Evolutionary conservation across 108 stramenopile genomes (phyloP).

Genomic region (Parmales sp.): DNA sequence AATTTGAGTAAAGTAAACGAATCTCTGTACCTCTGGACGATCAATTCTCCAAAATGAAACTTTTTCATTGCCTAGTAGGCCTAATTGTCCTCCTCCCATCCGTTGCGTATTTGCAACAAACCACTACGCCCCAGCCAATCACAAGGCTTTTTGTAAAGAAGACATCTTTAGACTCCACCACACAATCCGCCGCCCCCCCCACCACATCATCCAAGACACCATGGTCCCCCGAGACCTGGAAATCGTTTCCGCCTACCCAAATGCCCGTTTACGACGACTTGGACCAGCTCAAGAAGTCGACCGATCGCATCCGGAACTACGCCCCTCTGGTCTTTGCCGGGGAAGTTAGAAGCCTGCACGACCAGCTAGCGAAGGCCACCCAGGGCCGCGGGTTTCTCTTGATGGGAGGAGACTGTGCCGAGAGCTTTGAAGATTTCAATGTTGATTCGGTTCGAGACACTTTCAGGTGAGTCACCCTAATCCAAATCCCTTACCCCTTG

Average conservation of each 20-base stretch:
- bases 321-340: slow-evolving; percentile 84
- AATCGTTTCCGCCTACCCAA: slow-evolving; percentile 45
- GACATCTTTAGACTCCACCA: too few species aligned
- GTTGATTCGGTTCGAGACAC: slow-evolving; percentile 89
- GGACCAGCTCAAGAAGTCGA: slow-evolving; percentile 48
- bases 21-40: too few species aligned
- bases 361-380: slow-evolving; percentile 78
- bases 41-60: too few species aligned
- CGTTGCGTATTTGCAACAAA: too few species aligned
- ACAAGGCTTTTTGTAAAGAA: too few species aligned
- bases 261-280: slow-evolving; percentile 67
- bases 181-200: too few species aligned
- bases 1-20: too few species aligned
- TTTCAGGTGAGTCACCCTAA: too few species aligned
- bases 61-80: too few species aligned
- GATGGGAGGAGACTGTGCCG: slow-evolving; percentile 99
- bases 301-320: slow-evolving; percentile 38
- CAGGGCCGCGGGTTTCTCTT: slow-evolving; percentile 92
- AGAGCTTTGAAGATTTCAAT: slow-evolving; percentile 84
- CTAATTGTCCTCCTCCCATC: too few species aligned
- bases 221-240: slow-evolving; percentile 74
- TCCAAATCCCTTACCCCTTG: slow-evolving; percentile 15
- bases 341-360: slow-evolving; percentile 77
- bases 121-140: too few species aligned
- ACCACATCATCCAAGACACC: background rate